A percentile compares a stretch with the other conserved stretches of the same genome.
phyloP scores from a whole-genome alignment of 139 green algal species.

The Astrephomene gubernaculifera region DNA sequence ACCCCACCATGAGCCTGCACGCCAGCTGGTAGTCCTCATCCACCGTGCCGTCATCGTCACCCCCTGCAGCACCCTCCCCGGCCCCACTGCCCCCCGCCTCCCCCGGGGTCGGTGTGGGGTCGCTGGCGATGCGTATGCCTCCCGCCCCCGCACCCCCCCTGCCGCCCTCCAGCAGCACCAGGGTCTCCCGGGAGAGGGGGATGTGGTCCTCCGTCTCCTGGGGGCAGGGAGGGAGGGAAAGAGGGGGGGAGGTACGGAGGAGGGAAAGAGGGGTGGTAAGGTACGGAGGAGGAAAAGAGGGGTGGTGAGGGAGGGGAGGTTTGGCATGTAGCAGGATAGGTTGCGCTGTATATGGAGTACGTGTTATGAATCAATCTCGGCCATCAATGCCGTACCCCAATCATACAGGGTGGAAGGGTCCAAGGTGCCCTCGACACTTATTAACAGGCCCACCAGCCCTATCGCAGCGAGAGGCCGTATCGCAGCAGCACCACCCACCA shows the following conservation, averaged over 20 bases:
- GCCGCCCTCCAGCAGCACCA: slow-evolving; percentile 7
- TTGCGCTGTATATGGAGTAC: no score
- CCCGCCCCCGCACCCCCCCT: no score
- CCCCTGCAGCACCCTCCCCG: not conserved
- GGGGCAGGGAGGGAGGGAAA: not conserved
- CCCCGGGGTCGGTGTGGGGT: not conserved
- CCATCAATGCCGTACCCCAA: not conserved
- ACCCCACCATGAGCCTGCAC: slow-evolving; percentile 77
- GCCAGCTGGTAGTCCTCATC: slow-evolving; percentile 83
- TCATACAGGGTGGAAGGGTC: not conserved
- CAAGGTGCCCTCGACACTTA: not conserved
- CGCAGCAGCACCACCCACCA: slow-evolving; percentile 42
- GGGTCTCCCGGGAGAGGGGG: not conserved
- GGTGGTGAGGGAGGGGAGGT: no score
- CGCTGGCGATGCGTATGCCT: slow-evolving; percentile 19
- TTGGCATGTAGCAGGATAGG: no score
- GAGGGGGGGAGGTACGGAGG: not conserved
- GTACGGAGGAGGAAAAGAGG: not conserved
- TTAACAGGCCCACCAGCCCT: not conserved
- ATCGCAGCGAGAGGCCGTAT: no score
- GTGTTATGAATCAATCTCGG: not conserved
- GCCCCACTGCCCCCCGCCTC: not conserved
- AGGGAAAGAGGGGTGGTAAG: not conserved
- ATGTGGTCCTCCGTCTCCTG: slow-evolving; percentile 6
- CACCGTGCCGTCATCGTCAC: not conserved